These are phyloP conservation scores for Cutaneotrichosporon sp. DNA, from an alignment of 1,284 basidiomycete genomes.

Conservation along the genomic window DNA sequence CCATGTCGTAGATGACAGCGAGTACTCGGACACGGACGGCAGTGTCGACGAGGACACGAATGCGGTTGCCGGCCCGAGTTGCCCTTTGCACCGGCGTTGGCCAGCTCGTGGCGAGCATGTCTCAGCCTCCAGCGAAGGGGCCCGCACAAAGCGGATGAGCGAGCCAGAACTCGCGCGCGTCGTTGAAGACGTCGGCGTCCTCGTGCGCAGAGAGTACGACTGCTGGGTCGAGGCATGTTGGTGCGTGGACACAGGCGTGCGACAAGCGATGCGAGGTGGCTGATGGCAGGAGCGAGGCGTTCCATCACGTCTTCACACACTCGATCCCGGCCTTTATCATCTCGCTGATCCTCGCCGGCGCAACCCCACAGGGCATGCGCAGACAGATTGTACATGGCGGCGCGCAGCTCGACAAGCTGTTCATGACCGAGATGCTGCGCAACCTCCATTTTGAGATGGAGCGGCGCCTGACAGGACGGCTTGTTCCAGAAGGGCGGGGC, in stretches of 20 bases:
- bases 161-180: conserved; percentile 48
- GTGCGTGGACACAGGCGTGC: conserved; percentile 33
- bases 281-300: conserved; percentile 49
- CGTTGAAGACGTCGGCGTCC: conserved; percentile 45
- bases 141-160: conserved; percentile 32
- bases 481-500: conserved; percentile 17
- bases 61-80: conserved; percentile 19
- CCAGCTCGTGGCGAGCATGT: conserved; percentile 37
- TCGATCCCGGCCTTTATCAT: conserved; percentile 51
- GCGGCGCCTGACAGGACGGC: conserved; percentile 37
- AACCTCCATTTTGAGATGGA: conserved; percentile 48
- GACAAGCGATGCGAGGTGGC: neutral
- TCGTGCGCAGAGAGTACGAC: conserved; percentile 50
- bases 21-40: conserved; percentile 9
- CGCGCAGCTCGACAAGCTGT: conserved; percentile 44
- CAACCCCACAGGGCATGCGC: conserved; percentile 47
- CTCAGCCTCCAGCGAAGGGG: conserved; percentile 17
- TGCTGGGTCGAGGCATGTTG: conserved; percentile 54
- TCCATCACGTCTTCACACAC: conserved; percentile 51
- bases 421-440: conserved; percentile 50
- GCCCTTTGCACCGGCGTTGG: conserved; percentile 37
- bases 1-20: conserved; percentile 10
- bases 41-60: conserved; percentile 12
- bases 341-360: conserved; percentile 48
- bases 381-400: conserved; percentile 52